Evolutionary conservation across 208 protist genomes (phyloP).

Genomic region (Wallacemonas sp.): DNA sequence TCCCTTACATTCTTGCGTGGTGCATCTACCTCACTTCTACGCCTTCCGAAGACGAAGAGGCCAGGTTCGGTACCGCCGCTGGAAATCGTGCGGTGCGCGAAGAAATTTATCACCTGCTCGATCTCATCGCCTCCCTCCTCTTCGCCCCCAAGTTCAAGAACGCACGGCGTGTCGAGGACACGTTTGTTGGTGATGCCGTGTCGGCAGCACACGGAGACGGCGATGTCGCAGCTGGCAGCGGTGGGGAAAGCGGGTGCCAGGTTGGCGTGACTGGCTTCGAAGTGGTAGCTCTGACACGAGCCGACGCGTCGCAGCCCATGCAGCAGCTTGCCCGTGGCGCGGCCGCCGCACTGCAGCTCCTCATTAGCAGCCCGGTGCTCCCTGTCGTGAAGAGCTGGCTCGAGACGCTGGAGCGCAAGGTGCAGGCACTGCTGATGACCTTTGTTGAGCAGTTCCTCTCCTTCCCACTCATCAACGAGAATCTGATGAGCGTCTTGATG

Average conservation of each 20-base stretch:
- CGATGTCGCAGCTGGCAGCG: conserved; percentile 1
- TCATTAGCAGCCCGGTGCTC: conserved; percentile 64
- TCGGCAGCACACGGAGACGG: conserved; percentile 18
- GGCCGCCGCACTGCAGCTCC: conserved; percentile 67
- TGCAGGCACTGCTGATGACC: conserved; percentile 55
- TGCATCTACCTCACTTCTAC: conserved; percentile 57
- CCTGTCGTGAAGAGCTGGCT: conserved; percentile 71
- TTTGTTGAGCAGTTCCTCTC: conserved; percentile 79
- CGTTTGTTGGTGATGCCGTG: conserved; percentile 51
- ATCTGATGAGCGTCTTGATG: conserved; percentile 61
- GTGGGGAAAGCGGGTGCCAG: neutral
- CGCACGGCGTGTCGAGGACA: conserved; percentile 54
- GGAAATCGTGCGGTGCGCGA: conserved; percentile 28
- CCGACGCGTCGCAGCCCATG: conserved; percentile 48
- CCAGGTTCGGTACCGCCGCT: neutral
- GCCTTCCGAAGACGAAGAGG: conserved; percentile 16
- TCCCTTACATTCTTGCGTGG: conserved; percentile 75
- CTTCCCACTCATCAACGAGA: conserved; percentile 70
- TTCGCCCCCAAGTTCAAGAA: conserved; percentile 47
- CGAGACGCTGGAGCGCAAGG: conserved; percentile 77
- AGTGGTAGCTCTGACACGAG: conserved; percentile 61
- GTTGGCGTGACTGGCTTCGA: conserved; percentile 41
- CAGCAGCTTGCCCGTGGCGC: conserved; percentile 74
- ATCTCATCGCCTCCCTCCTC: conserved; percentile 69
- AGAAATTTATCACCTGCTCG: conserved; percentile 66